A percentile compares a stretch with the other conserved stretches of the same genome.
Conservation (phyloP, 495 filamentous ascomycete genomes). For the Neurospora pannonica region DNA sequence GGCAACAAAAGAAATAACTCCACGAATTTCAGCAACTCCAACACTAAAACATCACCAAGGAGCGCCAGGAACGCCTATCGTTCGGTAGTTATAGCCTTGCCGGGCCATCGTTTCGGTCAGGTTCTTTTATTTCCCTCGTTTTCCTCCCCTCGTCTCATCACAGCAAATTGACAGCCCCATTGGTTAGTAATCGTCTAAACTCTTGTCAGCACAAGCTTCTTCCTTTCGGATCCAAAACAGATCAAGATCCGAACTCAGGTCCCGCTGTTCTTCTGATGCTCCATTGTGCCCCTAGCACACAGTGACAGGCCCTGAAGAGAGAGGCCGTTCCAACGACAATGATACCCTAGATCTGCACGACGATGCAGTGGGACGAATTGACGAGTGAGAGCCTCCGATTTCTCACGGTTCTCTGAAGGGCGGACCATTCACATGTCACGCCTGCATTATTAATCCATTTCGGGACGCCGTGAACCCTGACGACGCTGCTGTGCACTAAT, state of each 20-base stretch:
- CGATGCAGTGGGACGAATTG: slow-evolving; percentile 3
- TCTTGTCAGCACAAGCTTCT: background rate
- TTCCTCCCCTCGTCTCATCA: background rate
- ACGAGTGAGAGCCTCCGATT: slow-evolving; percentile 7
- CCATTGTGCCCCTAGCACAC: background rate
- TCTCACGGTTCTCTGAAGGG: slow-evolving; percentile 1
- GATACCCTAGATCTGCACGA: background rate
- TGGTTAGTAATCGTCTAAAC: background rate
- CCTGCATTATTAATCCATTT: background rate
- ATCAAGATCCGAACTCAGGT: background rate
- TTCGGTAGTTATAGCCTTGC: background rate
- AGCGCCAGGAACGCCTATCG: background rate
- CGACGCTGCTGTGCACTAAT: background rate
- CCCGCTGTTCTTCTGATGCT: background rate
- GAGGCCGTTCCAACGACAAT: background rate
- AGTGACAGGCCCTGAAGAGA: background rate
- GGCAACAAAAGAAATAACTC: background rate
- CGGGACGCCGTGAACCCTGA: background rate
- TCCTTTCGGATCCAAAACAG: background rate
- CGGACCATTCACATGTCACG: background rate
- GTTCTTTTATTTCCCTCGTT: background rate
- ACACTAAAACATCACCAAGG: background rate
- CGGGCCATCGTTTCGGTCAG: background rate
- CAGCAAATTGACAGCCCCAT: background rate
- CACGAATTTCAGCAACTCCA: background rate